Conservation (phyloP, 2,329 filamentous ascomycete species). For the Pseudocercospora pini-densiflorae region DNA sequence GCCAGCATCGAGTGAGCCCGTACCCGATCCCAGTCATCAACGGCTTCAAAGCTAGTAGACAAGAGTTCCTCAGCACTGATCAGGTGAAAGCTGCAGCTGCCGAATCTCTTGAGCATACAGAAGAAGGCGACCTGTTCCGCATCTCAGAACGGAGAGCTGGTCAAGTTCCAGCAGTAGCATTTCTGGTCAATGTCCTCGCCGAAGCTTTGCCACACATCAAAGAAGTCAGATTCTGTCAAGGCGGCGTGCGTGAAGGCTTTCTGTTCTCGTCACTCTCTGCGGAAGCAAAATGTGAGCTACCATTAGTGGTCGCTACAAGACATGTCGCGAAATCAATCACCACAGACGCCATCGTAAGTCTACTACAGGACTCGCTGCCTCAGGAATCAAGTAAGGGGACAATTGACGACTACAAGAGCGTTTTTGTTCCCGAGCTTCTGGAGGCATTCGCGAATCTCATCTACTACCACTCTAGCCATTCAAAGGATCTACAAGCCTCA, state of each 20-base stretch:
- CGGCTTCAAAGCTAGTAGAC: constrained; percentile 69
- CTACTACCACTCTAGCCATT: constrained; percentile 51
- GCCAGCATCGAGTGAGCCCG: constrained; percentile 70
- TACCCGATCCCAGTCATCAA: constrained; percentile 87
- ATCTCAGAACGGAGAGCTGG: constrained; percentile 77
- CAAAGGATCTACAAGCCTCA: constrained; percentile 60
- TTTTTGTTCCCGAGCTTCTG: constrained; percentile 53
- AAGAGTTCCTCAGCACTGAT: constrained; percentile 63
- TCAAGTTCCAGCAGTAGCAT: constrained; percentile 83
- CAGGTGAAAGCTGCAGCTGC: constrained; percentile 49
- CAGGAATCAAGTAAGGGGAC: constrained; percentile 21
- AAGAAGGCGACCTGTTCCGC: constrained; percentile 61
- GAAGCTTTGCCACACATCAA: constrained; percentile 71
- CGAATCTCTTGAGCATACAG: constrained; percentile 36
- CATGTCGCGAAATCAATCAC: constrained; percentile 56
- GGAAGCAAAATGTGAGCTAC: constrained; percentile 65
- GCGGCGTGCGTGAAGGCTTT: constrained; percentile 83
- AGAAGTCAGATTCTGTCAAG: constrained; percentile 80
- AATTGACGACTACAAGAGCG: constrained; percentile 44
- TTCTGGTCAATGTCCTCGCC: constrained; percentile 77
- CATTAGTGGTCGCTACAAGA: constrained; percentile 66
- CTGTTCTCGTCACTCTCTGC: constrained; percentile 72
- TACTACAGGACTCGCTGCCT: constrained; percentile 58
- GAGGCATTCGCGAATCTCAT: constrained; percentile 64
- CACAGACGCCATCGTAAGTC: constrained; percentile 49